These are phyloP conservation scores for Gelatoporia subvermispora DNA, from an alignment of 768 basidiomycete genomes.

Conservation along the genomic window DNA sequence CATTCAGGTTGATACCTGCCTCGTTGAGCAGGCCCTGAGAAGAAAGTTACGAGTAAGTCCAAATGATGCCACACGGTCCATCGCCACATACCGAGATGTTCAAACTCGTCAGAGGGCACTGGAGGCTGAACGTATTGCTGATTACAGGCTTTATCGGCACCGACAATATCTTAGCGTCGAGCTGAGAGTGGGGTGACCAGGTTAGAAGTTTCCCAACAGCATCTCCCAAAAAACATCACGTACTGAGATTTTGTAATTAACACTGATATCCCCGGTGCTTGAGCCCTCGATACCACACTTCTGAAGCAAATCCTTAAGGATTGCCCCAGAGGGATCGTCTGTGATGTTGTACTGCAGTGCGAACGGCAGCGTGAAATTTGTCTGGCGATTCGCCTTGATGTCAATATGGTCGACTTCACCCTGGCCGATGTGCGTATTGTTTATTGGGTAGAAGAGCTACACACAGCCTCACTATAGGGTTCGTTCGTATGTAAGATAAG, in stretches of 20 bases:
- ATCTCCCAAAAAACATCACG: no score
- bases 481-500: background rate
- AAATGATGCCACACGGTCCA: background rate
- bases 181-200: conserved; percentile 37
- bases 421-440: conserved; percentile 61
- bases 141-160: conserved; percentile 65
- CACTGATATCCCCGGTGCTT: conserved; percentile 39
- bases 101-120: conserved; percentile 50
- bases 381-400: conserved; percentile 45
- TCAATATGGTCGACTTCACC: conserved; percentile 44
- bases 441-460: conserved; percentile 74
- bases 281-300: conserved; percentile 47
- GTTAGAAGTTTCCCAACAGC: background rate
- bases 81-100: conserved; percentile 28
- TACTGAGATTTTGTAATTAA: conserved; percentile 67
- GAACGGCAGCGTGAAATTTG: conserved; percentile 76
- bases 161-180: conserved; percentile 60
- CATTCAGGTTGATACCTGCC: conserved; percentile 9
- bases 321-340: conserved; percentile 43
- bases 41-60: background rate
- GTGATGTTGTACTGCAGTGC: conserved; percentile 53
- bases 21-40: conserved; percentile 4
- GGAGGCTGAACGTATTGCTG: conserved; percentile 54
- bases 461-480: background rate
- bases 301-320: conserved; percentile 56